Percentiles rank a stretch among this genome's conserved stretches.
Evolutionary conservation across 495 filamentous ascomycete genomes (phyloP).

Genomic region (Hypoxylon trugodes): DNA sequence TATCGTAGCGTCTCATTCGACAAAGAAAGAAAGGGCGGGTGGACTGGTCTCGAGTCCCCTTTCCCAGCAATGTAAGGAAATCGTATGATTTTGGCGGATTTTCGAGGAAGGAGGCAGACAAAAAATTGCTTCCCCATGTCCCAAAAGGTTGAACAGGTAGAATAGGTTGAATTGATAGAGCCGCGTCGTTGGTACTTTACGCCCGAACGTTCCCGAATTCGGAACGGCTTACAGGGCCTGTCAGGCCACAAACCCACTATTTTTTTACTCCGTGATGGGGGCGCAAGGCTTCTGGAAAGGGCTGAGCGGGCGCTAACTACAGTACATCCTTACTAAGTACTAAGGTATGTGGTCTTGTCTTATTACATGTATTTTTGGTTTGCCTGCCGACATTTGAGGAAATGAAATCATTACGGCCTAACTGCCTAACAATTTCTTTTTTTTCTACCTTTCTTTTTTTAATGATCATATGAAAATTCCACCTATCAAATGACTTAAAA

Average conservation of each 20-base stretch:
- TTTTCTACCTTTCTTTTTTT: not conserved
- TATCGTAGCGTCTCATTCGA: slow-evolving; percentile 29
- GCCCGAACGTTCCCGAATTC: slow-evolving; percentile 38
- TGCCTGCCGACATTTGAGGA: slow-evolving; percentile 24
- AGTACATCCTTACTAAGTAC: slow-evolving; percentile 23
- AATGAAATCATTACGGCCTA: slow-evolving; percentile 7
- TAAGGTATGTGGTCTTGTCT: too few species aligned
- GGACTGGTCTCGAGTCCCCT: slow-evolving; percentile 23
- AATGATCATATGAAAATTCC: not conserved
- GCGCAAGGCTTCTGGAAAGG: slow-evolving; percentile 33
- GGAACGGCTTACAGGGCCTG: slow-evolving; percentile 36
- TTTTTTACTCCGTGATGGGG: slow-evolving; percentile 18
- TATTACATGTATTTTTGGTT: too few species aligned
- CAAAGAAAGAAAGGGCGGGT: slow-evolving; percentile 30
- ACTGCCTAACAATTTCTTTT: slow-evolving; percentile 4
- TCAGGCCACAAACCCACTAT: slow-evolving; percentile 42
- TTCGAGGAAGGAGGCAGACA: slow-evolving; percentile 17
- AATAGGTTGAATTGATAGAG: slow-evolving; percentile 23
- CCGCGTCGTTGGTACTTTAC: slow-evolving; percentile 27
- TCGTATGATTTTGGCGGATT: slow-evolving; percentile 38
- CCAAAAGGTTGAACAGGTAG: too few species aligned
- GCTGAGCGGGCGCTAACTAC: slow-evolving; percentile 19
- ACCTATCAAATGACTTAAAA: too few species aligned
- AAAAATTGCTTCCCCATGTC: slow-evolving; percentile 13
- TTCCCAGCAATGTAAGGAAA: slow-evolving; percentile 29